These are phyloP conservation scores for Sugiyamaella boreocaroliniensis DNA, from an alignment of 805 yeast species.

Conservation along the genomic window DNA sequence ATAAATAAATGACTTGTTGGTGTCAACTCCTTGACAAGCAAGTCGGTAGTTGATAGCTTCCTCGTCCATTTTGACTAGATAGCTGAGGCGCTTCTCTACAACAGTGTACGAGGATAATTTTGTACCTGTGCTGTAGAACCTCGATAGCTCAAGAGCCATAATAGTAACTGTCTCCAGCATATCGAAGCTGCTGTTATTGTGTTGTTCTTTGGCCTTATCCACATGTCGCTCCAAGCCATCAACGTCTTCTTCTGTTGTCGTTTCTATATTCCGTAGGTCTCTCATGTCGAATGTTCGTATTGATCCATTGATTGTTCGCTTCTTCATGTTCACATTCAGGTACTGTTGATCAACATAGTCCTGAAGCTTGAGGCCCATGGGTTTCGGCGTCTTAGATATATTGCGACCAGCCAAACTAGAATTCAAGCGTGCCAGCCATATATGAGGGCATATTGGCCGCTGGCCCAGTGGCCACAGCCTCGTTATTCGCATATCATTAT, in stretches of 20 bases:
- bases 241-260: background rate
- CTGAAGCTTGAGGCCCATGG: background rate
- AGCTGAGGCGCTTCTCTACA: background rate
- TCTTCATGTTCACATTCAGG: conserved; percentile 4
- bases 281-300: background rate
- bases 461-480: background rate
- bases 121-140: background rate
- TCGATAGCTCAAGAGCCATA: conserved; percentile 7
- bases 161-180: conserved; percentile 9
- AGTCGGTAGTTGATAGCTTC: background rate
- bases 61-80: background rate
- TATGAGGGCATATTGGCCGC: background rate
- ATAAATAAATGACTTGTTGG: background rate
- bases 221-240: too few relatives aligned
- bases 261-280: background rate
- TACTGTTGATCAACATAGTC: conserved; percentile 12
- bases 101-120: background rate
- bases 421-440: background rate
- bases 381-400: background rate
- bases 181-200: background rate
- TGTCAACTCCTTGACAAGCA: background rate
- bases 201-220: too few relatives aligned
- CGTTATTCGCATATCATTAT: background rate
- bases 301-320: background rate
- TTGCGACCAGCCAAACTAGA: background rate